Percentiles rank a stretch among this genome's conserved stretches.
phyloP scores from a whole-genome alignment of 2,329 filamentous ascomycete species.

The Pestalotiopsis sp. region DNA sequence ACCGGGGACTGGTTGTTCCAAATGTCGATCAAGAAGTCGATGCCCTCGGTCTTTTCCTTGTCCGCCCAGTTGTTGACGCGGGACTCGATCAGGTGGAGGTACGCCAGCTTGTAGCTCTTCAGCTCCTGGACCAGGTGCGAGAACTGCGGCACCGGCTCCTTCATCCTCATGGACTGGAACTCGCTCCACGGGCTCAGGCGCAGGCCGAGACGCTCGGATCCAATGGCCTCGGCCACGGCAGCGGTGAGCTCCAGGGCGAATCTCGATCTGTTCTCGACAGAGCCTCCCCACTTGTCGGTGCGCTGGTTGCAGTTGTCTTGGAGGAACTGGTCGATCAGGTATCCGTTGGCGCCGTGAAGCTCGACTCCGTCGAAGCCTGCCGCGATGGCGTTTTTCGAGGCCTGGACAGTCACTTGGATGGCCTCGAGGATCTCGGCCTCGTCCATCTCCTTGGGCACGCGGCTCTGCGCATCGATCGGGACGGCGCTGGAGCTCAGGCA shows the following conservation, averaged over 20 bases:
- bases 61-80: conserved; percentile 36
- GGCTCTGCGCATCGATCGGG: conserved; percentile 8
- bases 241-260: conserved; percentile 54
- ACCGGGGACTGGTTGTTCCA: conserved; percentile 35
- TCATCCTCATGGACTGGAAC: conserved; percentile 61
- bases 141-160: conserved; percentile 59
- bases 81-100: conserved; percentile 59
- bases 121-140: conserved; percentile 52
- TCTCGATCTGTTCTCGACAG: conserved; percentile 54
- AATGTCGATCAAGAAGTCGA: conserved; percentile 30
- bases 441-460: conserved; percentile 26
- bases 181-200: conserved; percentile 53
- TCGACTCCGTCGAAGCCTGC: conserved; percentile 22
- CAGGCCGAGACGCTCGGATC: conserved; percentile 48
- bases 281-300: conserved; percentile 57
- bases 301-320: conserved; percentile 56
- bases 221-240: conserved; percentile 52
- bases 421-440: conserved; percentile 21
- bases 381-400: conserved; percentile 16
- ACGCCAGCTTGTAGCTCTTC: conserved; percentile 54
- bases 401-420: conserved; percentile 20
- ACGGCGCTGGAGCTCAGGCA: conserved; percentile 20
- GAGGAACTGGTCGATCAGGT: conserved; percentile 58
- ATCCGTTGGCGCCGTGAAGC: conserved; percentile 42
- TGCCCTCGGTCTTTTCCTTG: background rate